Evolutionary conservation across 306 rosid species (phyloP).

Genomic region (Neltuma alba): DNA sequence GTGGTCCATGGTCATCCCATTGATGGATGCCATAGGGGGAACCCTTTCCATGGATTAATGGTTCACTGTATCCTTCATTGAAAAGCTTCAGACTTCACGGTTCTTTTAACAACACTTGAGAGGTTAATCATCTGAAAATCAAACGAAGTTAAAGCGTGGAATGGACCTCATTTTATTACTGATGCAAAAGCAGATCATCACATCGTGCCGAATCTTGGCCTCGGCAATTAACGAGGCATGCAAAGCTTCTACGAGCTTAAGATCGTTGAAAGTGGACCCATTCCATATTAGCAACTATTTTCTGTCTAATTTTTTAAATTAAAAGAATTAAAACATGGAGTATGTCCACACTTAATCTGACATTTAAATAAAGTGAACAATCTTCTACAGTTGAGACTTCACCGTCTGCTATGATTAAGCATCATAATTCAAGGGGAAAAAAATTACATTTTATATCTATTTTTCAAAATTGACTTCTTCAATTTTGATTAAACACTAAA

Average conservation of each 20-base stretch:
- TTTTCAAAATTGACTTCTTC: conserved; percentile 3
- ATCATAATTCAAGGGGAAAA: neutral
- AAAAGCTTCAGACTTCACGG: too few species aligned
- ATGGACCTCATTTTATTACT: too few species aligned
- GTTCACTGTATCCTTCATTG: too few species aligned
- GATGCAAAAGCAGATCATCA: neutral
- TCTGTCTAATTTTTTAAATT: too few species aligned
- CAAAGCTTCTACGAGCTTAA: neutral
- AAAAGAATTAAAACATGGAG: neutral
- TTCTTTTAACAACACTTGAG: too few species aligned
- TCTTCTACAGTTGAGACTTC: neutral
- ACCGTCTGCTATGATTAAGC: neutral
- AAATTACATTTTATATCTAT: neutral
- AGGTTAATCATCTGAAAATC: too few species aligned
- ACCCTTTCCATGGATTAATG: too few species aligned
- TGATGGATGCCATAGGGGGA: too few species aligned
- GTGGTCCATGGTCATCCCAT: neutral
- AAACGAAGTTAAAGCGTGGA: too few species aligned
- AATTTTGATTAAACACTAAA: conserved; percentile 7
- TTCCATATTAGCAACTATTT: neutral
- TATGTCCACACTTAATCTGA: neutral
- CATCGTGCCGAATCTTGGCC: neutral
- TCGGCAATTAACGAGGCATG: neutral
- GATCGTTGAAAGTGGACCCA: neutral
- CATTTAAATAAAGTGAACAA: neutral